Conservation (phyloP, 768 basidiomycete genomes). For the Leccinum rimulosum region DNA sequence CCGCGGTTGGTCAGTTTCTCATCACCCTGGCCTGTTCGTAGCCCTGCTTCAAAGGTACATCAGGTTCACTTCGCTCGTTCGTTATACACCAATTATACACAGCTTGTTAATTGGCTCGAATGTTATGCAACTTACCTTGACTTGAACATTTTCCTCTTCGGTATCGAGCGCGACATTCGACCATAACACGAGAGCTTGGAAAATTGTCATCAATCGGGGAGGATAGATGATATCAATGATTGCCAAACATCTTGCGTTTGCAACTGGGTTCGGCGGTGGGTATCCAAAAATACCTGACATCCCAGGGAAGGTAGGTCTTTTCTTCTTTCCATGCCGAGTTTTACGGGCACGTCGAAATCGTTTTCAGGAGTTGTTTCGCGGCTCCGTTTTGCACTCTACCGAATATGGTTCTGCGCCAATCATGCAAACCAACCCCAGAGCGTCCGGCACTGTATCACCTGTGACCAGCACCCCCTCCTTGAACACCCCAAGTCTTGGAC, state of each 20-base stretch:
- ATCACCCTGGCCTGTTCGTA: conserved; percentile 48
- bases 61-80: neutral
- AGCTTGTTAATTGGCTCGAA: conserved; percentile 67
- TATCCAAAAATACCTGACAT: neutral
- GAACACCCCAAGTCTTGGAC: no score
- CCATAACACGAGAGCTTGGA: conserved; percentile 40
- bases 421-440: no score
- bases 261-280: conserved; percentile 42
- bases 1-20: conserved; percentile 41
- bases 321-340: no score
- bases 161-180: conserved; percentile 36
- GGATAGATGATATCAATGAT: conserved; percentile 32
- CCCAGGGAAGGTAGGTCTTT: no score
- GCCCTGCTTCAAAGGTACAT: conserved; percentile 48
- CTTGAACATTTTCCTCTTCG: conserved; percentile 48
- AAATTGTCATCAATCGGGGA: conserved; percentile 34
- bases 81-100: neutral
- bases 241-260: conserved; percentile 53
- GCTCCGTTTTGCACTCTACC: conserved; percentile 52
- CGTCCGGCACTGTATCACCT: no score
- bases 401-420: conserved; percentile 40
- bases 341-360: neutral
- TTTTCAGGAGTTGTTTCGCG: conserved; percentile 47
- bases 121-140: conserved; percentile 56
- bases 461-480: no score